Evolutionary conservation across 768 basidiomycete species (phyloP), one percentile per base, ranked within the genome.

Genomic region (Auriculariales sp.): DNA sequence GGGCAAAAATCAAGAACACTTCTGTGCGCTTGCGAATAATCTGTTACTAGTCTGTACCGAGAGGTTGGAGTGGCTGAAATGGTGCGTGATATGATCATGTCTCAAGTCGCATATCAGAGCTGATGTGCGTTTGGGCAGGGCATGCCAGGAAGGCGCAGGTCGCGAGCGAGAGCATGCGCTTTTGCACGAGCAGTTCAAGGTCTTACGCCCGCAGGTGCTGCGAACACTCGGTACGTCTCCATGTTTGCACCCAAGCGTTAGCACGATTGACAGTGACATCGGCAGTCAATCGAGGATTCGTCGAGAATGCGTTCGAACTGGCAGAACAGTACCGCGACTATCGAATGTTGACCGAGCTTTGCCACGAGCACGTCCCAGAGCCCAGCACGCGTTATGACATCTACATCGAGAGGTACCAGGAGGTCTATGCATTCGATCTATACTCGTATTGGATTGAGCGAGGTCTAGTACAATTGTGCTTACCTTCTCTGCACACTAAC

Each of bases 401-500:
- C 3, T 95, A 91, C 63, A 77, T 92, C 51, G 73, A 83, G 39
- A 73, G 71, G 57, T 94, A 83, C 65, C 77, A 81, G 46, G 80
- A 89, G 29, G 78, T 77, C 11, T 98, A 97, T 55, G 83, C 91
- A 0, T 78, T 73, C n/a, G 82, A 89, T 58, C 71, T 95, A n/a
- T 93, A 87, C 59, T 76, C 79, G 58, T 95, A 86, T 86, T 94
- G 89, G 62, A 84, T 94, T 46, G 85, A 90, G 55, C 81, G 92
- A 55, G 87, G 89, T 85, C 50, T n/a, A 10, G 4, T 11, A 30
- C 7, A 22, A 48, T 2, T 22, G 28, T 44, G 22, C 32, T 17
- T 49, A 15, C 24, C 36, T 6, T 27, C 9, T 5, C 52, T 31
- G 17, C 17, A 49, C 33, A 10, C 29, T 33, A 49, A 27, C 25